A percentile compares a stretch with the other conserved stretches of the same genome.
These are phyloP conservation scores for Lachancea quebecensis DNA, from an alignment of 805 yeast species.

Conservation along the genomic window DNA sequence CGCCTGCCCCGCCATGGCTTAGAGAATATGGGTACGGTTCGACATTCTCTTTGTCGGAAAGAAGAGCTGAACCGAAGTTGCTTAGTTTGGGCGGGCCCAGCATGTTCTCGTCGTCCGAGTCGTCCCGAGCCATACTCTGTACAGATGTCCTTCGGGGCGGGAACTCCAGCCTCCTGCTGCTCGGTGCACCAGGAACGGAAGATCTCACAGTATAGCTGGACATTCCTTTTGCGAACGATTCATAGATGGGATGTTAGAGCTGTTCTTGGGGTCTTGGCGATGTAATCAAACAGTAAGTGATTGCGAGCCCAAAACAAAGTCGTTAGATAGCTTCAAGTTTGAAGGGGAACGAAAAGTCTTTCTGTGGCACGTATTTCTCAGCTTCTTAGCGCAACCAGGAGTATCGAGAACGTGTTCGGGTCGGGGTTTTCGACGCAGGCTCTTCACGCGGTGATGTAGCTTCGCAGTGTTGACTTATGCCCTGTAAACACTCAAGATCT, in stretches of 20 bases:
- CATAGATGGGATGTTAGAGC: constrained; percentile 2
- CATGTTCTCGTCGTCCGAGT: constrained; percentile 25
- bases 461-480: too few species aligned
- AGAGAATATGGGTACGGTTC: background rate
- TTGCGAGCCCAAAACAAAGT: too few species aligned
- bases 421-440: too few species aligned
- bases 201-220: constrained; percentile 5
- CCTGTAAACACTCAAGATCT: too few species aligned
- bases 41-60: constrained; percentile 15
- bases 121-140: background rate
- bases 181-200: background rate
- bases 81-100: constrained; percentile 27
- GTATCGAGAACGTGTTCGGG: too few species aligned
- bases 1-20: background rate
- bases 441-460: too few species aligned
- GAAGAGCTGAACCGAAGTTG: constrained; percentile 28
- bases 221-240: background rate
- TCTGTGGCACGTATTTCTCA: too few species aligned
- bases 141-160: constrained; percentile 1
- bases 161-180: background rate
- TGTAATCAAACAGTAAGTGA: too few species aligned
- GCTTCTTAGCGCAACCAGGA: too few species aligned
- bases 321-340: too few species aligned
- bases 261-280: too few species aligned
- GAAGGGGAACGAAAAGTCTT: too few species aligned